Evolutionary conservation across 2,329 filamentous ascomycete species (phyloP), one percentile per base, ranked within the genome.

Genomic region (Tricladium varicosporioides): DNA sequence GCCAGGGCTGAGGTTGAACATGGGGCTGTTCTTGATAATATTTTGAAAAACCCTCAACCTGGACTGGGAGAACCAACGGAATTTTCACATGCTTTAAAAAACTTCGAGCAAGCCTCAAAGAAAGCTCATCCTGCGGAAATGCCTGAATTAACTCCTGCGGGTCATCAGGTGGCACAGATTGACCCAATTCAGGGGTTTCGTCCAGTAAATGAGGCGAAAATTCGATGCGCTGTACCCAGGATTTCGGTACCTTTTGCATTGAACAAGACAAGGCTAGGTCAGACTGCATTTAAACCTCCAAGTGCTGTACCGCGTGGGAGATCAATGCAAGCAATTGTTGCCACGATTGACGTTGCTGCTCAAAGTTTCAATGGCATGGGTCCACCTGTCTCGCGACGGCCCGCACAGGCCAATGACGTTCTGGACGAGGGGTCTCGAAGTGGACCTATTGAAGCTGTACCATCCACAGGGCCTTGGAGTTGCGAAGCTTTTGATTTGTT

Each of bases 401-500:
- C 48, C 51, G 19, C 14, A 18, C 16, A 45, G 18, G 22, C 47
- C 27, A 43, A 55, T 40, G 48, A 49, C 32, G 42, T 19, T 33
- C 43, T 14, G n/a, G 14, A 14, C 5, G 51, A 46, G 43, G 42
- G 45, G 49, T 27, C 15, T 48, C 19, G 18, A 32, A 36, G 2
- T 16, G 33, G 36, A 33, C 14, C 27, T 44, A 44, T 42, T 16
- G 40, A 27, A 27, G 22, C 27, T 18, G 48, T 53, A 18, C 27
- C 52, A n/a, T 4, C 40, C 7, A 50, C 46, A 14, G 70, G 70
- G 1, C 67, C 71, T 5, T 73, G 71, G 71, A 72, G 70, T 60
- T 63, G 67, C 36, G 70, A 72, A 59, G 65, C 70, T 4, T 69
- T 69, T 51, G 71, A 73, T 62, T 60, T 73, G n/a, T 69, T 73